These are phyloP conservation scores for Verticillium longisporum DNA, from an alignment of 2,329 filamentous ascomycete species.

Conservation along the genomic window DNA sequence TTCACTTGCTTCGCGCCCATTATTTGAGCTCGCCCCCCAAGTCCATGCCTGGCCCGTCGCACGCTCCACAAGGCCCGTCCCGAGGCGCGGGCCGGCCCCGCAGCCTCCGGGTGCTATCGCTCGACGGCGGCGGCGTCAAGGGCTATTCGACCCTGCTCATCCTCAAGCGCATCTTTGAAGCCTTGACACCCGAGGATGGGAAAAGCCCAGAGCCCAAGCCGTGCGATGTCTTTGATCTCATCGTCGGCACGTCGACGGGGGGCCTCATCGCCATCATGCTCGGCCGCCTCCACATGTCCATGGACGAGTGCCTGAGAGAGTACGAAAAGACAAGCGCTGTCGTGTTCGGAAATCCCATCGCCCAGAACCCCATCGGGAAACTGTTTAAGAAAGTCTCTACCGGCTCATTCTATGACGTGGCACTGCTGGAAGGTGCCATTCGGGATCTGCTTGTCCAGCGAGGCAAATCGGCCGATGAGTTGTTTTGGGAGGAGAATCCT, in stretches of 20 bases:
- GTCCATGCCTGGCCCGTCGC: neutral
- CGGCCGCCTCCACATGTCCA: neutral
- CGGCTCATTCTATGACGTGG: neutral
- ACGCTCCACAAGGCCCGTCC: neutral
- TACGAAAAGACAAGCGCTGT: neutral
- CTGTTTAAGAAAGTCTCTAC: neutral
- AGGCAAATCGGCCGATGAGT: neutral
- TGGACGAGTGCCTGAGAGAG: neutral
- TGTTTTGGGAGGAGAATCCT: neutral
- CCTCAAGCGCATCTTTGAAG: conserved; percentile 21
- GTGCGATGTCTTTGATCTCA: conserved; percentile 30
- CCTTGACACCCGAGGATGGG: conserved; percentile 13
- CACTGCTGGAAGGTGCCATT: neutral
- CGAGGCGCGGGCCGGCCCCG: neutral
- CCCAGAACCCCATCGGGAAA: neutral
- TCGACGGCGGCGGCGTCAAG: conserved; percentile 26
- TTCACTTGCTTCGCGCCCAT: too few species aligned
- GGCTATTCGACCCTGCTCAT: conserved; percentile 26
- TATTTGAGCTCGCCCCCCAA: neutral
- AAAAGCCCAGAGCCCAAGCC: conserved; percentile 18
- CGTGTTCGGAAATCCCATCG: neutral
- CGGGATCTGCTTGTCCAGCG: neutral
- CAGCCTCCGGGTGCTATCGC: conserved; percentile 13
- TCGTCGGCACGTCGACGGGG: neutral
- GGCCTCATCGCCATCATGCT: neutral